A percentile compares a stretch with the other conserved stretches of the same genome.
phyloP scores from a whole-genome alignment of 768 basidiomycete genomes.

The Lentinula sp. region DNA sequence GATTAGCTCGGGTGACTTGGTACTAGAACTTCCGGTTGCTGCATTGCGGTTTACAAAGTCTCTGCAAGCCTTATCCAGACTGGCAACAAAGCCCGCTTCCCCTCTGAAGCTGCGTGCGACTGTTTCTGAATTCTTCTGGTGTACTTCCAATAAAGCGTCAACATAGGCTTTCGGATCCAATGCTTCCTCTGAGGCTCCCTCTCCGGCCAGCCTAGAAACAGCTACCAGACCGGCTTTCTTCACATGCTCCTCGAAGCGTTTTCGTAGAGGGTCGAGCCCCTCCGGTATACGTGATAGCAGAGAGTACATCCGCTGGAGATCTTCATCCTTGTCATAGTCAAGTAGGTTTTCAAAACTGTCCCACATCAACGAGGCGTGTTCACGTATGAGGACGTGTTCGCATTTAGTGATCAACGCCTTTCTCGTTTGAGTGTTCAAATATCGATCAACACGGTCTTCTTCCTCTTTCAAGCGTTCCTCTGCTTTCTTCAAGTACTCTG shows the following conservation, averaged over 20 bases:
- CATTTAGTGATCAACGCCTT: constrained; percentile 77
- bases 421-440: constrained; percentile 84
- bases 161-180: constrained; percentile 94
- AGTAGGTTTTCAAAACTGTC: constrained; percentile 87
- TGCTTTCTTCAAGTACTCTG: constrained; percentile 93
- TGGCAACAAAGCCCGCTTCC: constrained; percentile 90
- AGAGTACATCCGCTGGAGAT: constrained; percentile 91
- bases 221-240: constrained; percentile 83
- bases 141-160: constrained; percentile 86
- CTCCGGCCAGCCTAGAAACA: constrained; percentile 68
- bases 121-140: constrained; percentile 86
- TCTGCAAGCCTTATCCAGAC: constrained; percentile 90
- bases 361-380: constrained; percentile 82
- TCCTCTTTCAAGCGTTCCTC: constrained; percentile 92
- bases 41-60: constrained; percentile 94
- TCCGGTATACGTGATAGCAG: constrained; percentile 87
- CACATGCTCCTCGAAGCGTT: constrained; percentile 93
- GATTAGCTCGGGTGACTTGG: constrained; percentile 87
- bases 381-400: constrained; percentile 88
- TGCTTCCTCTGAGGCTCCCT: constrained; percentile 49
- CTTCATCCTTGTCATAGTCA: constrained; percentile 92
- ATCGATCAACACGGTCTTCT: constrained; percentile 91
- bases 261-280: constrained; percentile 85
- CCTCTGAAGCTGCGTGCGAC: constrained; percentile 86
- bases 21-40: constrained; percentile 79